Evolutionary conservation across 192 early-diverging fungal species (phyloP), one percentile per base, ranked within the genome.

Genomic region (Rhizophagus sp.): DNA sequence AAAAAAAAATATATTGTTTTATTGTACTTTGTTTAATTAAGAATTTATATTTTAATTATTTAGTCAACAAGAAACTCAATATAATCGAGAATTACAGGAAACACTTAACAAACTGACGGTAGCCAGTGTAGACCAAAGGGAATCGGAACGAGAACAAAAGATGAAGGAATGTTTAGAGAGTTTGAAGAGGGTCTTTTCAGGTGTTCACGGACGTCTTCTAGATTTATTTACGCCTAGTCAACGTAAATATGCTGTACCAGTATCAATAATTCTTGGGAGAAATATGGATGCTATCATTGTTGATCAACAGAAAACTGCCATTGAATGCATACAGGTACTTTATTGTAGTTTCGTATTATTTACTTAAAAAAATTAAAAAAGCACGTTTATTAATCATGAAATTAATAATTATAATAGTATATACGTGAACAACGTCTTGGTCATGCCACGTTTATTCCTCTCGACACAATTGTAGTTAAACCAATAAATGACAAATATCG

Each of bases 281-380:
- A 94, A 98, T 78, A 88, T 97, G 86, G 98, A 99, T 77, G 90
- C 98, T 6, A 94, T 99, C 78, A 93, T 99, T 4, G 97, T 99
- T 3, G 97, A 98, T 78, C 90, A 88, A 62, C 91, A 98, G 84
- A 89, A 92, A 82, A 97, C 93, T 0, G 98, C 96, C 7, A 93
- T 98, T 63, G 96, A 98, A 76, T 99, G 98, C 81, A 98, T 99
- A 79, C 89, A 93, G 79, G 90, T 94, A 66, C n/a, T 65, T 65
- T 30, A 50, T 13, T n/a, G 34, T 62, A n/a, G 11, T 33, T 82
- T 83, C 19, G 25, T 79, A 13, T 17, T 34, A 22, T 11, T 52
- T 41, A 4, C 11, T 17, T 47, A 11, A 27, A n/a, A 52, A 19
- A 50, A 4, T 17, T 47, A 11, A 27, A n/a, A 52, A 19, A 50